Evolutionary conservation across 2,329 filamentous ascomycete species (phyloP), one percentile per base, ranked within the genome.

Genomic region (Talaromyces rugulosus): DNA sequence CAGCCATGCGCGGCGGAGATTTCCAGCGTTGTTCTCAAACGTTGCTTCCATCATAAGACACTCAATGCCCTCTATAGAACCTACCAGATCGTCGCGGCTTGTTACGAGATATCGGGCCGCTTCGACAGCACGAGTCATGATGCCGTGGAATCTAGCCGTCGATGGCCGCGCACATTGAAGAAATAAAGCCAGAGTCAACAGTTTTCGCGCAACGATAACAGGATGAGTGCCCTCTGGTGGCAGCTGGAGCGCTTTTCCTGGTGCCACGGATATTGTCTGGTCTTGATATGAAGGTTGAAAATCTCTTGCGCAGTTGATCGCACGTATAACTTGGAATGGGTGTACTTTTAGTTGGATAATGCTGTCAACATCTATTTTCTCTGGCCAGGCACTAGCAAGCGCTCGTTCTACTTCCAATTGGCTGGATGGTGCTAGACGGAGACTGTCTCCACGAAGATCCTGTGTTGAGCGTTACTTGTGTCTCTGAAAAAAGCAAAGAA

Each of bases 161-260:
- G 63, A 62, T 0, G 77, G 77, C 0, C 77, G 74, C 34, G 82
- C 68, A 33, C 80, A 78, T 68, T 84, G 82, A 11, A 84, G 72
- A 61, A 76, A 80, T 12, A 78, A 73, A 2, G 75, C 74, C 4
- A 84, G 64, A 31, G 81, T 77, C 11, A 85, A 72, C 27, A 85
- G 74, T 6, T 78, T 74, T 61, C 76, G 78, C 2, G 82, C 81
- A 1, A 85, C 70, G 5, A 83, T 63, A 2, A 80, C 73, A 0
- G 83, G 83, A 66, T 85, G 83, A 30, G 75, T 75, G 0, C 44
- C 44, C 11, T 47, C 44, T 27, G 44, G 18, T 12, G 44, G 44
- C 7, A 47, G 44, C 18, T 27, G 44, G 18, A 47, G 44, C 5
- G 44, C 44, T 69, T 72, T 31, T 12, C 50, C 23, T 6, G 50